A percentile compares a stretch with the other conserved stretches of the same genome.
Conservation (phyloP, 2,329 filamentous ascomycete genomes). For the Phyllachora maydis region DNA sequence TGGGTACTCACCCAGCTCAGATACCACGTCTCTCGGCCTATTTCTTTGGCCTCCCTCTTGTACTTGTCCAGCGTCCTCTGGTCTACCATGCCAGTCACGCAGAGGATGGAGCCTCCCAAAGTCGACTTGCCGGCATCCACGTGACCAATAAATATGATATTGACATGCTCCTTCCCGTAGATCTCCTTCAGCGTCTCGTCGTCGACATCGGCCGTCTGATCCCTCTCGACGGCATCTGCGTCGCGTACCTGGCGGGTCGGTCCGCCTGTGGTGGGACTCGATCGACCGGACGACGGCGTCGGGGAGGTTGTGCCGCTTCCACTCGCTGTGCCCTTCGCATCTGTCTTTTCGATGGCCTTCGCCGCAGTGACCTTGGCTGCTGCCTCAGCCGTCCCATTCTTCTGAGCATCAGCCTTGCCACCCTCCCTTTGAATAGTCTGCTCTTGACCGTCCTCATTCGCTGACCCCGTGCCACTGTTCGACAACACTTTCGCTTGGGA, state of each 20-base stretch:
- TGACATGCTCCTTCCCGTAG: conserved; percentile 82
- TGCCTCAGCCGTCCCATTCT: conserved; percentile 34
- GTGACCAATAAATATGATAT: conserved; percentile 50
- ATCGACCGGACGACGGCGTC: conserved; percentile 63
- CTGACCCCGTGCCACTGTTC: conserved; percentile 38
- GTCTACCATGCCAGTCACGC: conserved; percentile 96
- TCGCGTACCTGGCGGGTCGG: conserved; percentile 41
- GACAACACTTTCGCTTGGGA: conserved; percentile 53
- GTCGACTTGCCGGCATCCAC: conserved; percentile 98
- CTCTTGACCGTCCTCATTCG: conserved; percentile 29
- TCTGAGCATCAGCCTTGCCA: conserved; percentile 22
- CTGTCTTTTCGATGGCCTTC: conserved; percentile 85
- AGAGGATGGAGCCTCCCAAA: conserved; percentile 80
- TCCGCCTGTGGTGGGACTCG: conserved; percentile 49
- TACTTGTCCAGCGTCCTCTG: conserved; percentile 97
- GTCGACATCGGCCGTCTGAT: conserved; percentile 56
- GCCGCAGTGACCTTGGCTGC: conserved; percentile 68
- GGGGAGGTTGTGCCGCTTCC: conserved; percentile 66
- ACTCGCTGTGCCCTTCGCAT: conserved; percentile 42
- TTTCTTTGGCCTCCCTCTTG: conserved; percentile 87
- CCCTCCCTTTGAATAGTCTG: conserved; percentile 27
- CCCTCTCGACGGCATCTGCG: conserved; percentile 66
- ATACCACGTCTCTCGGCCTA: conserved; percentile 96
- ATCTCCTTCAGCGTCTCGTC: conserved; percentile 71
- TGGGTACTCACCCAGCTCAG: no score